Evolutionary conservation across 139 green algal species (phyloP), one percentile per base, ranked within the genome.

Genomic region (Chlorokybus atmophyticus): DNA sequence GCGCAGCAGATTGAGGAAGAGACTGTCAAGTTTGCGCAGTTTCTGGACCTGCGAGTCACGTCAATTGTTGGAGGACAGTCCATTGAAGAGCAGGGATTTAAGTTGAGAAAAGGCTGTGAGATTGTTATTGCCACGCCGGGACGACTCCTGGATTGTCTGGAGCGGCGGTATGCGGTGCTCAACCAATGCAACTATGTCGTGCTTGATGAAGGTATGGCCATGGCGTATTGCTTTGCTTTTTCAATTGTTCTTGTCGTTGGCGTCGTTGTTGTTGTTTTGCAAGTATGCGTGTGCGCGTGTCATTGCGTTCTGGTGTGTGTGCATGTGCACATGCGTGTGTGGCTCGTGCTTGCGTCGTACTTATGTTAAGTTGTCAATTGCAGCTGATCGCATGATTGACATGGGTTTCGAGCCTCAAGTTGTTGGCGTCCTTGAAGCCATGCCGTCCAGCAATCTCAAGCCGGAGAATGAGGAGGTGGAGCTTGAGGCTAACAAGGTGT

Each of bases 111-210:
- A 31, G 73, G 74, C 8, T 80, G 88, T 60, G 87, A 98, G 78
- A 93, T 97, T 54, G 80, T 98, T n/a, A 89, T 98, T 50, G 91
- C 87, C 55, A 98, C 91, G 1, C 90, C 91, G 6, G 90, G 89
- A 2, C 82, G 90, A 28, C 76, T 98, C 59, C 56, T 93, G 30
- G 91, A 98, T 77, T 96, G 87, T 80, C 62, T 98, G 29, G 83
- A 95, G 64, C 71, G 83, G 25, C 67, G 74, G n/a, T 97, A 98
- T 66, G 86, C 83, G 30, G 87, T 94, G 67, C 81, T 97, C 5
- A 94, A 95, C 70, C 91, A 98, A 81, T 98, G 91, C 80, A 91
- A 96, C 77, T 98, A 96, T 62, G 83, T 98, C n/a, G 90, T 98
- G 51, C 78, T 98, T 52, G 91, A 98, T 64, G 63, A 71, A 44